Percentiles rank a stretch among this genome's conserved stretches.
Conservation (phyloP, 805 yeast species). For the Alloascoidea hylecoeti region DNA sequence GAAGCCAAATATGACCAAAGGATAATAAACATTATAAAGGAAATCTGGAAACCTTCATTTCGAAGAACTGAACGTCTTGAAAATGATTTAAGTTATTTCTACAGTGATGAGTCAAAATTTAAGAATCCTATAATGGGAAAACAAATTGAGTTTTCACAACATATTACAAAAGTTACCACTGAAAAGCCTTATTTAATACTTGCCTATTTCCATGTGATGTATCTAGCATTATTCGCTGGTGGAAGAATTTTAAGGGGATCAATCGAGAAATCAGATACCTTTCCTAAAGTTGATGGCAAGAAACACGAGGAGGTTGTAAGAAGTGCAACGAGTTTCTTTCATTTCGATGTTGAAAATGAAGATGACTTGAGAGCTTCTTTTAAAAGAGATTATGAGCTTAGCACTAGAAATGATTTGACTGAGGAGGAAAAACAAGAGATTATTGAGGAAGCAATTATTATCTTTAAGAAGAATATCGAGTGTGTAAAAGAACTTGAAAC, state of each 20-base stretch:
- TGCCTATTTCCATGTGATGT: conserved; percentile 78
- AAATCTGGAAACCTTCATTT: conserved; percentile 59
- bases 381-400: conserved; percentile 66
- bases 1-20: conserved; percentile 9
- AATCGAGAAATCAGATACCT: conserved; percentile 48
- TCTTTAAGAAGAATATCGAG: conserved; percentile 46
- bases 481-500: conserved; percentile 55
- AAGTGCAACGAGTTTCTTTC: conserved; percentile 57
- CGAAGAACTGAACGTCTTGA: conserved; percentile 43
- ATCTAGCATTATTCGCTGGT: conserved; percentile 78
- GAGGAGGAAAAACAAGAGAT: conserved; percentile 61
- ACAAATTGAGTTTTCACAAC: conserved; percentile 49
- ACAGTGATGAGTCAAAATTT: conserved; percentile 40
- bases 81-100: conserved; percentile 53
- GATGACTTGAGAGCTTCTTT: conserved; percentile 47
- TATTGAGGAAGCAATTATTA: conserved; percentile 50
- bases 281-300: conserved; percentile 60
- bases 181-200: conserved; percentile 59
- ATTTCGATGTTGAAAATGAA: conserved; percentile 56
- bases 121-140: conserved; percentile 38
- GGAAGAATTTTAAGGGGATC: conserved; percentile 62
- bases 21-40: conserved; percentile 31
- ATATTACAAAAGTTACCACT: conserved; percentile 35
- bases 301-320: conserved; percentile 46
- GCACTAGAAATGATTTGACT: conserved; percentile 54